phyloP scores from a whole-genome alignment of 306 rosid species.

The Prunus mume region DNA sequence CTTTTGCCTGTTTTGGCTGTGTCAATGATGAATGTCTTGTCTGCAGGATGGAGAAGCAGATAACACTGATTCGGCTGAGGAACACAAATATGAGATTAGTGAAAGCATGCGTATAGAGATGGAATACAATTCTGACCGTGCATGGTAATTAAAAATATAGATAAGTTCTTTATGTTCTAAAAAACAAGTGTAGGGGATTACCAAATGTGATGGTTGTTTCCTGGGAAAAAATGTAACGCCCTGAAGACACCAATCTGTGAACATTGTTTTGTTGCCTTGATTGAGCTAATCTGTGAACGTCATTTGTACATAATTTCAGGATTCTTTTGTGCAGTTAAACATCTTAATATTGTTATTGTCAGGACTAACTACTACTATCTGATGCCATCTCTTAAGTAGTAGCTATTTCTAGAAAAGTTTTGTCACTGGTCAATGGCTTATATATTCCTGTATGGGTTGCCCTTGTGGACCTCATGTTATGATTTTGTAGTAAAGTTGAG shows the following conservation, averaged over 20 bases:
- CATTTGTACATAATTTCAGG: not conserved
- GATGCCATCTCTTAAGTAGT: not conserved
- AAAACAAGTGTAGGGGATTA: not conserved
- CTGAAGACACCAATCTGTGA: not conserved
- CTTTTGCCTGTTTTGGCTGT: not conserved
- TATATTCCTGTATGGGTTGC: not conserved
- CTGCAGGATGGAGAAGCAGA: constrained; percentile 58
- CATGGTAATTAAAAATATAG: constrained; percentile 62
- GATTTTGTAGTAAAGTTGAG: not conserved
- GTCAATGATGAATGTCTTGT: constrained; percentile 6
- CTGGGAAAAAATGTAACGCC: not conserved
- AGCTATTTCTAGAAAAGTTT: too few species aligned
- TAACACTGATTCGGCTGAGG: constrained; percentile 46
- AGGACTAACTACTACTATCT: not conserved
- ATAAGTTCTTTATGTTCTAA: not conserved
- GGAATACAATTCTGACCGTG: constrained; percentile 91
- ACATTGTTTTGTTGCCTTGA: constrained; percentile 15
- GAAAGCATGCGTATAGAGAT: constrained; percentile 93
- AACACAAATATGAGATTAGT: constrained; percentile 65
- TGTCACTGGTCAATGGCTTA: not conserved
- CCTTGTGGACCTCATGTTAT: constrained; percentile 2
- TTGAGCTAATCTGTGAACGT: not conserved
- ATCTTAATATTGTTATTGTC: not conserved
- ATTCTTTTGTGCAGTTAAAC: not conserved
- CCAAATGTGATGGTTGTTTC: not conserved